These are phyloP conservation scores for Pythium sukuiense DNA, from an alignment of 352 stramenopile genomes.

Conservation along the genomic window DNA sequence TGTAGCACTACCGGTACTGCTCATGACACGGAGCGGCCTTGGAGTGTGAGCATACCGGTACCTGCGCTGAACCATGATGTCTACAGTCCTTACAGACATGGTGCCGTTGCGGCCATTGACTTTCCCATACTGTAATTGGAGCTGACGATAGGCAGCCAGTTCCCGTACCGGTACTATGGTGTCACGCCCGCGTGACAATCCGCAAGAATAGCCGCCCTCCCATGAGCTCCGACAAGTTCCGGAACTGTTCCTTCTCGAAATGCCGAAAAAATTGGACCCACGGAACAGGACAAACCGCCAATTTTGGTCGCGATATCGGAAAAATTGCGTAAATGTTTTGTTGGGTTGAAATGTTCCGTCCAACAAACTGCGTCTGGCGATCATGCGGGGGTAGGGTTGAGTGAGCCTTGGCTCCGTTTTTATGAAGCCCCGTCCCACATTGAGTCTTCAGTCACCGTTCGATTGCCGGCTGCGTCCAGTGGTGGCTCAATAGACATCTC, in stretches of 20 bases:
- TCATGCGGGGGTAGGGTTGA: conserved; percentile 19
- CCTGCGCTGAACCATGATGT: too few relatives aligned
- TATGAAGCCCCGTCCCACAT: conserved; percentile 41
- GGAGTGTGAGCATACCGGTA: too few relatives aligned
- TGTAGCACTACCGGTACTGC: too few relatives aligned
- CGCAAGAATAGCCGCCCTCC: background rate
- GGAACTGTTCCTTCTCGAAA: background rate
- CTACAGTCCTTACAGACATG: too few relatives aligned
- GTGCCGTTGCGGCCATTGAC: too few relatives aligned
- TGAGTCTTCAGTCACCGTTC: conserved; percentile 19
- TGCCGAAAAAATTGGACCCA: background rate
- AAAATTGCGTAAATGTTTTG: background rate
- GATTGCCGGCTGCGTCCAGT: conserved; percentile 16
- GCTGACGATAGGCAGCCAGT: too few relatives aligned
- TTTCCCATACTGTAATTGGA: too few relatives aligned
- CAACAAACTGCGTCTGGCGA: conserved; percentile 15
- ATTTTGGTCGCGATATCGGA: background rate
- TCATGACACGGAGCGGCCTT: too few relatives aligned
- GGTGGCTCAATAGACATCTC: background rate
- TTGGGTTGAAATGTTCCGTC: background rate
- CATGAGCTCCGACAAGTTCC: background rate
- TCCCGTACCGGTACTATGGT: background rate
- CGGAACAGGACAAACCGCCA: background rate
- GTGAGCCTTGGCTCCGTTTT: conserved; percentile 39
- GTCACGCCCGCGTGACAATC: background rate